Percentiles rank a stretch among this genome's conserved stretches.
These are phyloP conservation scores for Pseudonitzschia delicatissima DNA, from an alignment of 108 stramenopile species.

Conservation along the genomic window DNA sequence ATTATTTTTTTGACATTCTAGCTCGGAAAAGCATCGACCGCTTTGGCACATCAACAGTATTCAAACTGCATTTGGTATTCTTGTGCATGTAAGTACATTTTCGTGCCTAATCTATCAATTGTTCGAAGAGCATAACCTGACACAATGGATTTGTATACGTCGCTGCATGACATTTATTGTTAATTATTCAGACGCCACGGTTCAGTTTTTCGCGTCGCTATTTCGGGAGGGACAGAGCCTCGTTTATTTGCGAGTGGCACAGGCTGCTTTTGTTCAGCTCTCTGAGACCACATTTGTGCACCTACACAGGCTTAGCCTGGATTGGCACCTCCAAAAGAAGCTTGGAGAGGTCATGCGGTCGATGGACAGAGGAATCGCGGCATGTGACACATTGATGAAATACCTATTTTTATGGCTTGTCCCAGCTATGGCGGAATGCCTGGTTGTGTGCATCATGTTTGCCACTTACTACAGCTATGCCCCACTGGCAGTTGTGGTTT, in stretches of 20 bases:
- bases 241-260: slow-evolving; percentile 94
- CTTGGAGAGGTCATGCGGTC: slow-evolving; percentile 90
- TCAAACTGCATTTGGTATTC: slow-evolving; percentile 47
- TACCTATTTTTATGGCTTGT: slow-evolving; percentile 93
- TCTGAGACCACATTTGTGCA: slow-evolving; percentile 87
- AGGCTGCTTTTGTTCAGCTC: slow-evolving; percentile 95
- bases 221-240: slow-evolving; percentile 91
- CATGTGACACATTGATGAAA: slow-evolving; percentile 80
- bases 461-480: slow-evolving; percentile 85
- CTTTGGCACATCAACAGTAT: slow-evolving; percentile 75
- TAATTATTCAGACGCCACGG: slow-evolving; percentile 28
- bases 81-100: slow-evolving; percentile 29
- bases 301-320: slow-evolving; percentile 83
- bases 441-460: slow-evolving; percentile 89
- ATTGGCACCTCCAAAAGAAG: slow-evolving; percentile 96
- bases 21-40: slow-evolving; percentile 85
- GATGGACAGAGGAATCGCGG: slow-evolving; percentile 92
- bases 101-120: not conserved
- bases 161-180: not conserved
- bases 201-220: slow-evolving; percentile 63
- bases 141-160: not conserved
- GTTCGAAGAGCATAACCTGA: not conserved
- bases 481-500: slow-evolving; percentile 71
- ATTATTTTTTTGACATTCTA: not conserved
- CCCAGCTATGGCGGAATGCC: slow-evolving; percentile 87